phyloP scores from a whole-genome alignment of 768 basidiomycete genomes.

The Lactarius tabidus region DNA sequence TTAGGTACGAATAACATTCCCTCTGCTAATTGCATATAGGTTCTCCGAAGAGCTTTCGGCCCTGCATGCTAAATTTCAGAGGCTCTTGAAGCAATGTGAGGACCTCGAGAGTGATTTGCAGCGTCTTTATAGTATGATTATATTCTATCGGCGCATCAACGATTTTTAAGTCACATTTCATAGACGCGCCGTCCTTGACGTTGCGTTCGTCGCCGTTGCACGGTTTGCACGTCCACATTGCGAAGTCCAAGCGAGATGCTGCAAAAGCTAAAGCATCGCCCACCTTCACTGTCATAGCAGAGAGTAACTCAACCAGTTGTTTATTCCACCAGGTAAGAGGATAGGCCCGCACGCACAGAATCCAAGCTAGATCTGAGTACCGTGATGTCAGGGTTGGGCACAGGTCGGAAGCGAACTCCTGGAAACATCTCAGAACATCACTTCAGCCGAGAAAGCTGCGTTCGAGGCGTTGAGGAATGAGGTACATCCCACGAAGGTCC shows the following conservation, averaged over 20 bases:
- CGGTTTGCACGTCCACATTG: conserved; percentile 74
- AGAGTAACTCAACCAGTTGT: conserved; percentile 59
- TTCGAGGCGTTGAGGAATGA: conserved; percentile 67
- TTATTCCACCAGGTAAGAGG: conserved; percentile 60
- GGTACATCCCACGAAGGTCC: conserved; percentile 36
- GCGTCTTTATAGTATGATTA: conserved; percentile 45
- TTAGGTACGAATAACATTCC: neutral
- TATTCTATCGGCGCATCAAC: conserved; percentile 1
- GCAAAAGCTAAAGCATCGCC: conserved; percentile 42
- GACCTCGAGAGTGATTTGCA: conserved; percentile 55
- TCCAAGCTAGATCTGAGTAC: conserved; percentile 3
- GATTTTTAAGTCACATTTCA: neutral
- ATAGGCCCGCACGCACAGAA: neutral
- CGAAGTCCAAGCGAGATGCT: conserved; percentile 59
- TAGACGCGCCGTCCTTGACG: conserved; percentile 70
- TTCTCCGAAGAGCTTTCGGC: conserved; percentile 52
- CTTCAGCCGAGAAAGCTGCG: conserved; percentile 62
- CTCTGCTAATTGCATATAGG: conserved; percentile 33
- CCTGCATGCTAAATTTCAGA: conserved; percentile 47
- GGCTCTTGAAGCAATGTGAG: conserved; percentile 44
- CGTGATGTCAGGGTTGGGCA: conserved; percentile 59
- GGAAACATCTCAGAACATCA: conserved; percentile 50
- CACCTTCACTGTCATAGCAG: conserved; percentile 55
- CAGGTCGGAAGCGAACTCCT: conserved; percentile 64
- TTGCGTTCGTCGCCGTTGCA: conserved; percentile 63